phyloP scores from a whole-genome alignment of 2,329 filamentous ascomycete species.

The Hymenotorrendiella dingleyae region DNA sequence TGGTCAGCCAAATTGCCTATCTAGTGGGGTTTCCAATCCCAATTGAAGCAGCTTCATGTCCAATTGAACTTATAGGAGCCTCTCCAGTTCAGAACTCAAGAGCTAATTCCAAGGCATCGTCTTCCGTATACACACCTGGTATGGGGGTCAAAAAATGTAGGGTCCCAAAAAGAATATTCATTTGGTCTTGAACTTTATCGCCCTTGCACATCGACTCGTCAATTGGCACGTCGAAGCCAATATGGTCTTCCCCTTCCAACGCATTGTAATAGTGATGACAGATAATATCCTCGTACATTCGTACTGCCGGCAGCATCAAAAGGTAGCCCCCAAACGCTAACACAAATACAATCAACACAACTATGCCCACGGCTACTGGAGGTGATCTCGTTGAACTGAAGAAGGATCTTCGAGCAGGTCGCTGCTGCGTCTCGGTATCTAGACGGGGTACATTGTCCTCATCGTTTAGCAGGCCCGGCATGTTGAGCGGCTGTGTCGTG shows the following conservation, averaged over 20 bases:
- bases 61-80: too few relatives aligned
- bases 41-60: too few relatives aligned
- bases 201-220: slow-evolving; percentile 35
- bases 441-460: too few relatives aligned
- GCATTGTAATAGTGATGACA: slow-evolving; percentile 35
- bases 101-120: not conserved
- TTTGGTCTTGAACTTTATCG: slow-evolving; percentile 32
- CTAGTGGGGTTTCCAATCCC: too few relatives aligned
- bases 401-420: too few relatives aligned
- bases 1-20: slow-evolving; percentile 2
- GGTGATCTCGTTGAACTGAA: slow-evolving; percentile 22
- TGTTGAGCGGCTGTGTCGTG: too few relatives aligned
- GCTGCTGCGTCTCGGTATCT: too few relatives aligned
- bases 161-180: slow-evolving; percentile 33
- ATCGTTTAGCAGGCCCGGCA: too few relatives aligned
- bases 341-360: slow-evolving; percentile 30
- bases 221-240: slow-evolving; percentile 25
- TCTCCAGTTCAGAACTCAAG: too few relatives aligned
- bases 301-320: slow-evolving; percentile 30
- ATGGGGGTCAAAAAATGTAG: slow-evolving; percentile 28
- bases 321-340: slow-evolving; percentile 28
- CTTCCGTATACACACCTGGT: slow-evolving; percentile 23
- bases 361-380: slow-evolving; percentile 29
- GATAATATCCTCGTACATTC: slow-evolving; percentile 36
- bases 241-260: slow-evolving; percentile 17